These are phyloP conservation scores for Trametes sanguinea DNA, from an alignment of 768 basidiomycete species.

Conservation along the genomic window DNA sequence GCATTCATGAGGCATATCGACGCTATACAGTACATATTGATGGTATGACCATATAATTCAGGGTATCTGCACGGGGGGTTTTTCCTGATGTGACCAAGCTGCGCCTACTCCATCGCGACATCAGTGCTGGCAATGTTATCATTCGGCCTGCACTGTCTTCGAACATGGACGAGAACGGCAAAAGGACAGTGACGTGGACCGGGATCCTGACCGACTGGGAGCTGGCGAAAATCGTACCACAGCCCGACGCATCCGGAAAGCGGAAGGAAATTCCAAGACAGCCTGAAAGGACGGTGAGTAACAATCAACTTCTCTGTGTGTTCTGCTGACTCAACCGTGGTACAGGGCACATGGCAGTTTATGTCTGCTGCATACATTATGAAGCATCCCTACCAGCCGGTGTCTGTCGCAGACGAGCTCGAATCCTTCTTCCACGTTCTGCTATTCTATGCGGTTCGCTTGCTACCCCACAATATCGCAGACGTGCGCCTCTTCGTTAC, in stretches of 20 bases:
- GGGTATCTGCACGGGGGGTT: not conserved
- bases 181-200: not conserved
- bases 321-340: not conserved
- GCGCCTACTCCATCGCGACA: not conserved
- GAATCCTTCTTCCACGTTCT: slow-evolving; percentile 19
- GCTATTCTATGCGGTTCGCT: slow-evolving; percentile 6
- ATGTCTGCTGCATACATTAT: slow-evolving; percentile 10
- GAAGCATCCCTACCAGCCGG: not conserved
- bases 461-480: not conserved
- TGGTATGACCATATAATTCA: not conserved
- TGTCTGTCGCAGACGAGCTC: slow-evolving; percentile 18
- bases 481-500: too few relatives aligned
- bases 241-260: not conserved
- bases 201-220: slow-evolving; percentile 6
- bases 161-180: not conserved
- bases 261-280: too few relatives aligned
- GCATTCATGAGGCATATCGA: not conserved
- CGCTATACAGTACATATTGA: not conserved
- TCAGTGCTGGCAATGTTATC: not conserved
- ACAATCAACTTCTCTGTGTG: not conserved
- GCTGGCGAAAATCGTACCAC: not conserved
- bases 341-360: slow-evolving; percentile 21
- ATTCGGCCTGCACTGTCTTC: not conserved
- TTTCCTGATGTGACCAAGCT: not conserved
- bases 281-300: not conserved